Evolutionary conservation across 2,329 filamentous ascomycete genomes (phyloP).

Genomic region (Sporothrix mexicana): DNA sequence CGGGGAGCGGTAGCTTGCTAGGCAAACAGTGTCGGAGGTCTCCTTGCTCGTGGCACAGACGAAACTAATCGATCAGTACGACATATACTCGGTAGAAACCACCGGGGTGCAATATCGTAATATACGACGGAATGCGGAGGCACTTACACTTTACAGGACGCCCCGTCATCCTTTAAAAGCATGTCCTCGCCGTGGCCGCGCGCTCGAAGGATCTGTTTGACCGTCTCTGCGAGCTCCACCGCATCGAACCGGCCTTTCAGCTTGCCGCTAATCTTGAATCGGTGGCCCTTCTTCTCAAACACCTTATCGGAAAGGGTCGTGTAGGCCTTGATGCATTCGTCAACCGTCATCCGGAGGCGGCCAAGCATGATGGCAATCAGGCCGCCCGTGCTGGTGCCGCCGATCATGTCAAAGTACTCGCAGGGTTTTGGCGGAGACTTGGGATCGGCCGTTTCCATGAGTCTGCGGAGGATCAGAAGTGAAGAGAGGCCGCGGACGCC

Average conservation of each 20-base stretch:
- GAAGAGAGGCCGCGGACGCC: conserved; percentile 47
- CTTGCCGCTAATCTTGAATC: conserved; percentile 36
- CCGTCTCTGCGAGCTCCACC: conserved; percentile 34
- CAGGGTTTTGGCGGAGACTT: conserved; percentile 28
- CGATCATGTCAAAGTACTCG: conserved; percentile 10
- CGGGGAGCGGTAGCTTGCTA: conserved; percentile 34
- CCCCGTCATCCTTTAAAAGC: conserved; percentile 37
- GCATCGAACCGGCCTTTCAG: conserved; percentile 38
- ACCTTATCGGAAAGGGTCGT: conserved; percentile 16
- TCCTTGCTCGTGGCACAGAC: conserved; percentile 40
- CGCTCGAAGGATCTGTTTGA: conserved; percentile 38
- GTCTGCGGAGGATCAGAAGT: conserved; percentile 44
- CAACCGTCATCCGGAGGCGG: conserved; percentile 30
- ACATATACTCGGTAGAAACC: no score
- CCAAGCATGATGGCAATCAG: conserved; percentile 34
- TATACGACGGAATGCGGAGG: not conserved
- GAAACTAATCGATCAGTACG: conserved; percentile 36
- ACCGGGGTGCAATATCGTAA: no score
- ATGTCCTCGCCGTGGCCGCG: conserved; percentile 36
- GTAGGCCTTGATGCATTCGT: conserved; percentile 32
- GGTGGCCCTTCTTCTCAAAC: conserved; percentile 38
- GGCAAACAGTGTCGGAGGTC: conserved; percentile 32
- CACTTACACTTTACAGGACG: conserved; percentile 39
- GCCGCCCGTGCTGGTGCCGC: conserved; percentile 34
- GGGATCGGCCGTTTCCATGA: conserved; percentile 43